Base-by-base conservation (phyloP, 805 yeast species). In the Cyberlindnera maclurae region DNA sequence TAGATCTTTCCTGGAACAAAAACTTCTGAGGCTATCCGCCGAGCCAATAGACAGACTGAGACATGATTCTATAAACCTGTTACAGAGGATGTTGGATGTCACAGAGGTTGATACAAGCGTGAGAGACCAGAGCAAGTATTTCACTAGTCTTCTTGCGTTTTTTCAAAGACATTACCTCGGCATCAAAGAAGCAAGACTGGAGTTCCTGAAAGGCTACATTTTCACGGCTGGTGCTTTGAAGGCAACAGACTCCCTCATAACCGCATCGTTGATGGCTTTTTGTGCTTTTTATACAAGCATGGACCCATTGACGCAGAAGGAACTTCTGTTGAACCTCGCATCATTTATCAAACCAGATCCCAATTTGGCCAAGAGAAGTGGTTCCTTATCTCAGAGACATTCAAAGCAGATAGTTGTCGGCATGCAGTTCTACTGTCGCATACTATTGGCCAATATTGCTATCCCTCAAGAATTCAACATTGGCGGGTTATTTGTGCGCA, bases 31-130 rank as follows among this genome's bases (percentile, higher is more conserved):
- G 29, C 55, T 86, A 16, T 56, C 79, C 0, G 77, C 79, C 1
- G 95, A 86, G 52, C 66, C 77, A 3, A 73, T 81, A 40, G 82
- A 74, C 41, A 71, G 64, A 37, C 54, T 82, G 5, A 60, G 87
- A 35, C 17, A 49, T 0, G 52, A 52, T 8, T 63, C 88, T 0
- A 51, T 71, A 7, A 26, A 34, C 6, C 44, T 77, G n/a, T 45
- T 77, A 5, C 31, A 55, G 12, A 38, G 31, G 8, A 27, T 67
- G 4, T 45, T 50, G 3, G 42, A 45, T 4, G 56, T 60, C 9
- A 29, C 42, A 2, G 41, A 43, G 2, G 33, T 51, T 28, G 52
- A 35, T 34, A 48, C 49, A 15, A 31, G 30, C 3, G 41, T 44
- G 6, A 40, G 47, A 28, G 41, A 38, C 36, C 34, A 29, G 29